phyloP scores from a whole-genome alignment of 2,329 filamentous ascomycete species.

The Sclerotinia minor region DNA sequence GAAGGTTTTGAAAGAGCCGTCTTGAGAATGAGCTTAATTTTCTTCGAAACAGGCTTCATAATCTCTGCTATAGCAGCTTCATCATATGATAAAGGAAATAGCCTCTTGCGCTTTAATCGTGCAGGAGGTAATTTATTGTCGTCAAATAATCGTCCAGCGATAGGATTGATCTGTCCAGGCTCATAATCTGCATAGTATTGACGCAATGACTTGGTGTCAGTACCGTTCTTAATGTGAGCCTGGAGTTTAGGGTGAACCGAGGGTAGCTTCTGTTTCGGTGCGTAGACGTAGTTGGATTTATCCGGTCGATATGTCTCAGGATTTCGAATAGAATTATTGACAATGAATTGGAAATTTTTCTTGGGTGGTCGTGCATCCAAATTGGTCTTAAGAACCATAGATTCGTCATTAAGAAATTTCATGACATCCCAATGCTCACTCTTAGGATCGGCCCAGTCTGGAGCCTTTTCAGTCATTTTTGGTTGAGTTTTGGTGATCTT shows the following conservation, averaged over 20 bases:
- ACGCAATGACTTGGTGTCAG: constrained; percentile 23
- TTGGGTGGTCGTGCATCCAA: constrained; percentile 17
- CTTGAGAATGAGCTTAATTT: background rate
- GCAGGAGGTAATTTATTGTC: constrained; percentile 6
- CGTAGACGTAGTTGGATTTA: background rate
- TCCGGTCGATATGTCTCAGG: constrained; percentile 10
- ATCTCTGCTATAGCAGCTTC: constrained; percentile 3
- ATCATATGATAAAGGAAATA: constrained; percentile 3
- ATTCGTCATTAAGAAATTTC: constrained; percentile 29
- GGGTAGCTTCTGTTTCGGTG: background rate
- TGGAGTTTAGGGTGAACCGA: constrained; percentile 34
- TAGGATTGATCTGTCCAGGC: constrained; percentile 28
- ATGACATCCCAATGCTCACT: constrained; percentile 32
- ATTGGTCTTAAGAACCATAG: background rate
- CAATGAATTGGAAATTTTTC: constrained; percentile 9
- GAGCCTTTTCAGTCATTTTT: background rate
- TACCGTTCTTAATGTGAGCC: constrained; percentile 33
- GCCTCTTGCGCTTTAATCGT: constrained; percentile 12
- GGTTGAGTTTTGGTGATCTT: background rate
- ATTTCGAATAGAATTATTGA: constrained; percentile 3
- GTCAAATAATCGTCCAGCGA: constrained; percentile 30
- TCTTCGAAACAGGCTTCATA: constrained; percentile 13
- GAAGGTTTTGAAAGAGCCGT: background rate
- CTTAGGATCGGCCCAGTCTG: constrained; percentile 32
- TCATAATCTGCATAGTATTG: constrained; percentile 32